Evolutionary conservation across 495 filamentous ascomycete species (phyloP), one percentile per base, ranked within the genome.

Genomic region (Aspergillus ostianus): DNA sequence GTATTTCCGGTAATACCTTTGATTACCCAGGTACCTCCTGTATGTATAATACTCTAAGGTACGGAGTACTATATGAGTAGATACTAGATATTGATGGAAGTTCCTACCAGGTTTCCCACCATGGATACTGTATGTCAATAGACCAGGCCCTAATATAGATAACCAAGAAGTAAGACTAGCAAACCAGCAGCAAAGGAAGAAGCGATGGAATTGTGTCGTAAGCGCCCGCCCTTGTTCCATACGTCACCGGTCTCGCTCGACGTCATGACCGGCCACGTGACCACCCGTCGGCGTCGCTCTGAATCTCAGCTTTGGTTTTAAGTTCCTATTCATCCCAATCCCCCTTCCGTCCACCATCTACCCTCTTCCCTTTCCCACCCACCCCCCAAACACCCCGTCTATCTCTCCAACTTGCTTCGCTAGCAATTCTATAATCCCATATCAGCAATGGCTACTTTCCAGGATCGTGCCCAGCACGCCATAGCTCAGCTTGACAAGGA

Each of bases 401-500:
- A 48, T 45, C 58, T 54, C 58, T 20, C 54, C 53, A 29, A 41
- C 53, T 41, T 13, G 17, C 53, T 36, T 57, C 49, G 17, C 54
- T 50, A 47, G 41, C 32, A 55, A 57, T 32, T 36, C 15, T 49
- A 50, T 9, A 36, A 51, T 53, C n/a, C 53, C 59, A 56, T 46
- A 21, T 41, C 47, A 57, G 78, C 67, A 73, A 85, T 85, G 83
- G 73, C 76, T 61, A 91, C 91, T 73, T 90, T 91, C 76, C 93
- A 98, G 80, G 93, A 96, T 67, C 90, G 89, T 76, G 87, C 90
- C 64, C 91, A 97, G 80, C 85, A 92, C 70, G 85, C 90, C 64
- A 85, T 98, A 67, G 84, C 87, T 60, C 89, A 92, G 84, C 89
- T 98, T 78, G 93, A 98, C 81, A 96, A 96, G 82, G 93, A 98